phyloP scores from a whole-genome alignment of 2,329 filamentous ascomycete genomes.

The Epichloe coenophiala region DNA sequence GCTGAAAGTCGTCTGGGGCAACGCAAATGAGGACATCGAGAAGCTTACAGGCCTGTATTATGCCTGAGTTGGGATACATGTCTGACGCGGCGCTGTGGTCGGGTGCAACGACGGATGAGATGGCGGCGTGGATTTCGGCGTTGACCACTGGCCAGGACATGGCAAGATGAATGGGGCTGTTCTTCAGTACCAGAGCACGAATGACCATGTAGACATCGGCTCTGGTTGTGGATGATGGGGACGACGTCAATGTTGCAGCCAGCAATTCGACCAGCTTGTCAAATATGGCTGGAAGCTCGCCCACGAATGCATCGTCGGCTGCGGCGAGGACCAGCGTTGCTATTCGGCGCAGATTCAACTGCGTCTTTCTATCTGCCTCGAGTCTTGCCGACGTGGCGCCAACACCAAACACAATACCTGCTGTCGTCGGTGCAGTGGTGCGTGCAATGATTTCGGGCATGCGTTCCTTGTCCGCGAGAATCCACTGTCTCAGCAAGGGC shows the following conservation, averaged over 20 bases:
- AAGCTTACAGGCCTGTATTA: constrained; percentile 88
- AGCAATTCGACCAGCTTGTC: constrained; percentile 83
- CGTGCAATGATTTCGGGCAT: constrained; percentile 69
- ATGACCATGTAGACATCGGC: constrained; percentile 85
- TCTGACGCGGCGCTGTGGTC: constrained; percentile 51
- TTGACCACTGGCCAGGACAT: constrained; percentile 86
- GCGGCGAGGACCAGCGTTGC: constrained; percentile 67
- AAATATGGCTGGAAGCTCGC: constrained; percentile 58
- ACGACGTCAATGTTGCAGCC: constrained; percentile 71
- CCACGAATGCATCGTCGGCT: constrained; percentile 64
- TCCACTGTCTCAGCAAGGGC: constrained; percentile 71
- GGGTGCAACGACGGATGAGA: constrained; percentile 59
- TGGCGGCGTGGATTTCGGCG: constrained; percentile 65
- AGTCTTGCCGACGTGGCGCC: constrained; percentile 84
- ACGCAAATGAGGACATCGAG: constrained; percentile 78
- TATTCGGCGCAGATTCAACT: constrained; percentile 75
- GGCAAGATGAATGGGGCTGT: constrained; percentile 65
- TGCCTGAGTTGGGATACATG: constrained; percentile 59
- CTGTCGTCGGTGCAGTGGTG: constrained; percentile 73
- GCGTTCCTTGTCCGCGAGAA: constrained; percentile 73
- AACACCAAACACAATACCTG: constrained; percentile 96
- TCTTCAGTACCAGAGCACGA: constrained; percentile 68
- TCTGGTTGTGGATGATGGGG: constrained; percentile 77
- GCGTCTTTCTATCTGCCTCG: constrained; percentile 89
- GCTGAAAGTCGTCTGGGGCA: constrained; percentile 88